Evolutionary conservation across 2,329 filamentous ascomycete genomes (phyloP).

Genomic region (Hypoxylon rubiginosum): DNA sequence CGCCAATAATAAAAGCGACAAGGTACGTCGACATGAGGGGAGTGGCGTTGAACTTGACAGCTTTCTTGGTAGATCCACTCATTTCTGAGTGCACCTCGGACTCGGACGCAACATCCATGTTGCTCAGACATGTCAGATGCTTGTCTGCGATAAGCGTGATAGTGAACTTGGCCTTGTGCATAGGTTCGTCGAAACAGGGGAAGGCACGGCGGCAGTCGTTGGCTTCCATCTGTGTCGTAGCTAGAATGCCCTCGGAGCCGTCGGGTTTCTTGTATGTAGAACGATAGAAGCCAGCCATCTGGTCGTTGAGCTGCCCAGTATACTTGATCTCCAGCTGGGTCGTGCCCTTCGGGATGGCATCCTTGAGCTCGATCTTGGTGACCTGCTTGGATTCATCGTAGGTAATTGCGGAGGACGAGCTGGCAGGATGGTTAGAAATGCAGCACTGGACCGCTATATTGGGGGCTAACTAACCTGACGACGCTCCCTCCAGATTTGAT

Average conservation of each 20-base stretch:
- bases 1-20: conserved; percentile 91
- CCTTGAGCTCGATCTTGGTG: conserved; percentile 83
- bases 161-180: conserved; percentile 92
- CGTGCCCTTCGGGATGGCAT: conserved; percentile 80
- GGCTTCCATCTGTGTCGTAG: conserved; percentile 95
- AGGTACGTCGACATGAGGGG: conserved; percentile 97
- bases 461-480: conserved; percentile 57
- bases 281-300: conserved; percentile 98
- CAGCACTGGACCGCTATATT: conserved; percentile 6
- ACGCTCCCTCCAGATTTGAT: conserved; percentile 72
- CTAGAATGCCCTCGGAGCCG: conserved; percentile 84
- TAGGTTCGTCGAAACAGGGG: conserved; percentile 96
- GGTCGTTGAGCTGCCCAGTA: conserved; percentile 84
- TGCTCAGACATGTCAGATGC: conserved; percentile 90
- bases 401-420: conserved; percentile 75
- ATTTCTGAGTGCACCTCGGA: conserved; percentile 76
- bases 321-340: conserved; percentile 83
- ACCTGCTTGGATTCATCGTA: conserved; percentile 86
- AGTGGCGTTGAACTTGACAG: conserved; percentile 91
- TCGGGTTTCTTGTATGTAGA: conserved; percentile 90
- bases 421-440: conserved; percentile 53
- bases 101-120: conserved; percentile 93
- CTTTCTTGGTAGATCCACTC: conserved; percentile 77
- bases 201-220: conserved; percentile 94
- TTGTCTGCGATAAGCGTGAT: conserved; percentile 93